A percentile compares a stretch with the other conserved stretches of the same genome.
These are phyloP conservation scores for Emmonsiellopsis sp. DNA, from an alignment of 2,329 filamentous ascomycete genomes.

Conservation along the genomic window DNA sequence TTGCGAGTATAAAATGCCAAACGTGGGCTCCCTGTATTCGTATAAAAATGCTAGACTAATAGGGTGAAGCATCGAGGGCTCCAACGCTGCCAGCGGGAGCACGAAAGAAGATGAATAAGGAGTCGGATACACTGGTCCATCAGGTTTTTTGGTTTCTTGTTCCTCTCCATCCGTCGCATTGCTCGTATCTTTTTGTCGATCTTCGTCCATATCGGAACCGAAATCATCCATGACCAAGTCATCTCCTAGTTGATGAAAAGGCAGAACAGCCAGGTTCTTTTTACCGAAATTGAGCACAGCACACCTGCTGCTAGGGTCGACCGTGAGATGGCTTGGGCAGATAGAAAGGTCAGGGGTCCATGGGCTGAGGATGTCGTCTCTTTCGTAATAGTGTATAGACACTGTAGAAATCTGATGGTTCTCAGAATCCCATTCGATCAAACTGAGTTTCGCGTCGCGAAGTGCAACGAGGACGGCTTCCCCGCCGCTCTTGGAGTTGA, in stretches of 20 bases:
- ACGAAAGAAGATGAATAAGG: constrained; percentile 90
- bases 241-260: constrained; percentile 77
- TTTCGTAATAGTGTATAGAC: constrained; percentile 97
- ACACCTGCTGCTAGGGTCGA: constrained; percentile 87
- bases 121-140: constrained; percentile 37
- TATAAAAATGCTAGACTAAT: constrained; percentile 88
- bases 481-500: constrained; percentile 66
- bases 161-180: constrained; percentile 22
- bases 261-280: constrained; percentile 83
- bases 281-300: constrained; percentile 87
- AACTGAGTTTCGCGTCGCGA: constrained; percentile 83
- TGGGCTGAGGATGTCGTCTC: constrained; percentile 76
- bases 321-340: constrained; percentile 71
- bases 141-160: constrained; percentile 23
- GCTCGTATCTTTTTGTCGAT: constrained; percentile 42
- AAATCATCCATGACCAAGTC: constrained; percentile 89
- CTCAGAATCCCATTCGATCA: constrained; percentile 88
- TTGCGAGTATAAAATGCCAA: constrained; percentile 81
- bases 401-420: constrained; percentile 72
- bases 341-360: constrained; percentile 70
- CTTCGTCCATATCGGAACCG: constrained; percentile 71
- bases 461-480: constrained; percentile 77
- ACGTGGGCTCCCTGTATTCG: constrained; percentile 95
- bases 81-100: constrained; percentile 77
- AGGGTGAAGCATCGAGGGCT: constrained; percentile 77